Evolutionary conservation across 2,329 filamentous ascomycete genomes (phyloP).

Genomic region (Phialophora tarda): DNA sequence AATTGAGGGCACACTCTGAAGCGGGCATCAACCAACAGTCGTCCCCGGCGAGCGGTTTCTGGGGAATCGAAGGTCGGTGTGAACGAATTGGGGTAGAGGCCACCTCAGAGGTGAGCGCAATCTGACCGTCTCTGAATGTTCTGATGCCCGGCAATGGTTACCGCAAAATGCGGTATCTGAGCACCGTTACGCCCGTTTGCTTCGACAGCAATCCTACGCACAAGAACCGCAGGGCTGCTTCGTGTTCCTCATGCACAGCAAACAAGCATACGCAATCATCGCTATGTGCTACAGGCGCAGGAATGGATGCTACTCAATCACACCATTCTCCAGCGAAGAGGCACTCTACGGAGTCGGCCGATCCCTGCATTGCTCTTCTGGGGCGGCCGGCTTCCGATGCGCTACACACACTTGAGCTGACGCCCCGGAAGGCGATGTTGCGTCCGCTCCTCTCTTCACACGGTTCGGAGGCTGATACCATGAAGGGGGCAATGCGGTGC

Average conservation of each 20-base stretch:
- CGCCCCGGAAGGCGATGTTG: not conserved
- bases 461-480: not conserved
- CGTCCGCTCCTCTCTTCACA: not conserved
- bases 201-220: not conserved
- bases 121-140: not conserved
- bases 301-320: not conserved
- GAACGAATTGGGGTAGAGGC: not conserved
- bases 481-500: not conserved
- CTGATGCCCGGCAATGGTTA: not conserved
- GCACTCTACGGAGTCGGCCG: not conserved
- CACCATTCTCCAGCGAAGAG: not conserved
- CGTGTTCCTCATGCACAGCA: not conserved
- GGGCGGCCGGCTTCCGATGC: not conserved
- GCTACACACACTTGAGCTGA: not conserved
- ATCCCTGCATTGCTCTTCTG: not conserved
- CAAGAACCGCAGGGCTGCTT: not conserved
- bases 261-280: not conserved
- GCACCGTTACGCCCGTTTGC: not conserved
- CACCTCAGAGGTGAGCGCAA: not conserved
- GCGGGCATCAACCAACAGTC: not conserved
- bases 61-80: not conserved
- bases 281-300: not conserved
- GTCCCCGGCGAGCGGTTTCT: not conserved
- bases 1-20: not conserved
- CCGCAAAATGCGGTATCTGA: not conserved